A percentile compares a stretch with the other conserved stretches of the same genome.
phyloP scores from a whole-genome alignment of 768 basidiomycete genomes.

The Candolleomyces eurysporus region DNA sequence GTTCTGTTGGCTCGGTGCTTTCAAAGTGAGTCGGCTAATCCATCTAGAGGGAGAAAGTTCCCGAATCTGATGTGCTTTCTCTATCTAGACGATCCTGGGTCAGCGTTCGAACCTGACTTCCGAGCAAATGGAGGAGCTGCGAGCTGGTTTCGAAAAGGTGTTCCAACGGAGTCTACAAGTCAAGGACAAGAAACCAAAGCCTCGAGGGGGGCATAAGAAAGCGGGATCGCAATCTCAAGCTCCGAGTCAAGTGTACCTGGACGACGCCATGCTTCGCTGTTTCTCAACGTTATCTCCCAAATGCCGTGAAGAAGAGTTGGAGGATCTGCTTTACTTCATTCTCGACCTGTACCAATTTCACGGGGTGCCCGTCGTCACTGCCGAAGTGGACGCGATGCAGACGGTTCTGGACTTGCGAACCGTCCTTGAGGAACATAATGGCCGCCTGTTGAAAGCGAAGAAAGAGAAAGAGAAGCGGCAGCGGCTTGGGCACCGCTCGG shows the following conservation, averaged over 20 bases:
- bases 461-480: conserved; percentile 14
- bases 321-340: conserved; percentile 92
- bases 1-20: conserved; percentile 95
- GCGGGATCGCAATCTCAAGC: conserved; percentile 18
- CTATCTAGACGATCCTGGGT: conserved; percentile 58
- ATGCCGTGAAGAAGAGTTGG: conserved; percentile 90
- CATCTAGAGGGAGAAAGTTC: neutral
- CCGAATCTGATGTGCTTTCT: conserved; percentile 1
- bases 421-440: conserved; percentile 70
- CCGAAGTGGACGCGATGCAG: conserved; percentile 90
- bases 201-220: conserved; percentile 27
- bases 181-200: conserved; percentile 59
- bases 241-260: conserved; percentile 50
- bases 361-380: conserved; percentile 82
- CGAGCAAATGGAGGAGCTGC: conserved; percentile 54
- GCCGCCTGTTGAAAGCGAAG: conserved; percentile 26
- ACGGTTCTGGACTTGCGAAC: conserved; percentile 82
- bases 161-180: conserved; percentile 64
- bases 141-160: conserved; percentile 68
- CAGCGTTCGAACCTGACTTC: conserved; percentile 40
- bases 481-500: conserved; percentile 14
- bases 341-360: conserved; percentile 94
- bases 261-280: conserved; percentile 77
- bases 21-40: conserved; percentile 65
- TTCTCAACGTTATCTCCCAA: conserved; percentile 81